Conservation (phyloP, 257 asterid genomes). For the Solanum medicagineum region DNA sequence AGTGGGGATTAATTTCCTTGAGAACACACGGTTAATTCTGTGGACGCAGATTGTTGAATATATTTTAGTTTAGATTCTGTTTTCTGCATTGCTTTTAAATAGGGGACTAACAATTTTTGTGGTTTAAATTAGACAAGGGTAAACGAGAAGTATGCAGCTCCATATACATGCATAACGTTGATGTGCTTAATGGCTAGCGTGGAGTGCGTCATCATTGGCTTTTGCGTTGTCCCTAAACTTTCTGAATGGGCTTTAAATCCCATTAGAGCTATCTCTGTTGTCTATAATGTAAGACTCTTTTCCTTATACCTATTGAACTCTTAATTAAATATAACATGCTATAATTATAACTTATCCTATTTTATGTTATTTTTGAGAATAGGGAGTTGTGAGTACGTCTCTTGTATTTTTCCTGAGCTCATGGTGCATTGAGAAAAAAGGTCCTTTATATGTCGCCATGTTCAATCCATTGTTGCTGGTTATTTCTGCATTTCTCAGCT, state of each 20-base stretch:
- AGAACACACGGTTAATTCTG: no score
- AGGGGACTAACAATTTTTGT: not conserved
- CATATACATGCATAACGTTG: conserved; percentile 64
- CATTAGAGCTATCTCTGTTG: conserved; percentile 46
- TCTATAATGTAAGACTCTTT: conserved; percentile 35
- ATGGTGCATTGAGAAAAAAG: not conserved
- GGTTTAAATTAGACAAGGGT: conserved; percentile 29
- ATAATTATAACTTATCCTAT: no score
- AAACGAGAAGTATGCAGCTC: conserved; percentile 45
- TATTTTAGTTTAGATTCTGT: no score
- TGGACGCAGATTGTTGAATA: no score
- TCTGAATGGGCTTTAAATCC: conserved; percentile 58
- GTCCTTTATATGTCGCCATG: conserved; percentile 11
- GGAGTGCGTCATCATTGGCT: conserved; percentile 45
- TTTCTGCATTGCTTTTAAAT: no score
- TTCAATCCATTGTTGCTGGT: conserved; percentile 74
- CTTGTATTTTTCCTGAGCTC: not conserved
- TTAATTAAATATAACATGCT: no score
- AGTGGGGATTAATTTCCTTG: no score
- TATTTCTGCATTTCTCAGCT: conserved; percentile 67
- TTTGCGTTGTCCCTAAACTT: conserved; percentile 31
- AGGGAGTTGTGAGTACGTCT: not conserved
- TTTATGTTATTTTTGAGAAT: not conserved
- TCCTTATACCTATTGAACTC: no score
- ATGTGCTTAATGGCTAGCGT: conserved; percentile 71